Conservation (phyloP, 2,329 filamentous ascomycete species). For the Emydomyces testavorans region DNA sequence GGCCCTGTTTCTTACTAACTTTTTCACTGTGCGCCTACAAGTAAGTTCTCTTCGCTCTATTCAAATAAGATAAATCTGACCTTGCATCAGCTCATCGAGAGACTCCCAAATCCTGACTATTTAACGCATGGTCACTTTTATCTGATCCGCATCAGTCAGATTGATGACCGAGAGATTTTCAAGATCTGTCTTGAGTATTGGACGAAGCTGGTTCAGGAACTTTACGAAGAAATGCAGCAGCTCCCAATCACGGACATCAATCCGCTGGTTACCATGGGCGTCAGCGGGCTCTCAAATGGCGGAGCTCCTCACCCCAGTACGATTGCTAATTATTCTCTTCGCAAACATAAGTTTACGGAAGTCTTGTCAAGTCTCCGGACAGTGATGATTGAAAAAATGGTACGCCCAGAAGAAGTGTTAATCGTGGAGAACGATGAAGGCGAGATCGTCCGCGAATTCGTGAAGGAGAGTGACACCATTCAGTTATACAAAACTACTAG, state of each 20-base stretch:
- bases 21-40: slow-evolving; percentile 84
- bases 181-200: slow-evolving; percentile 99
- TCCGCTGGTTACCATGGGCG: slow-evolving; percentile 69
- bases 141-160: slow-evolving; percentile 94
- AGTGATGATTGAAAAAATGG: slow-evolving; percentile 99
- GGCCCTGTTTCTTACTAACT: slow-evolving; percentile 90
- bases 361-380: slow-evolving; percentile 86
- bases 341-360: slow-evolving; percentile 96
- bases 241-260: slow-evolving; percentile 89
- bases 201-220: slow-evolving; percentile 94
- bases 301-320: slow-evolving; percentile 75
- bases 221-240: slow-evolving; percentile 98
- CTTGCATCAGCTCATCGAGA: slow-evolving; percentile 65
- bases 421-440: slow-evolving; percentile 99
- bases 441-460: slow-evolving; percentile 96
- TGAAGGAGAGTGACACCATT: slow-evolving; percentile 98
- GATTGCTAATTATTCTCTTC: slow-evolving; percentile 80
- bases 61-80: slow-evolving; percentile 11
- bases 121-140: slow-evolving; percentile 96
- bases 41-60: slow-evolving; percentile 38
- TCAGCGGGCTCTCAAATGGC: slow-evolving; percentile 58
- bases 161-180: slow-evolving; percentile 97
- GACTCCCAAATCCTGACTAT: slow-evolving; percentile 87
- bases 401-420: slow-evolving; percentile 89
- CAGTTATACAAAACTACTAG: slow-evolving; percentile 98